phyloP scores from a whole-genome alignment of 345 rosid genomes.

The Dimocarpus longan region DNA sequence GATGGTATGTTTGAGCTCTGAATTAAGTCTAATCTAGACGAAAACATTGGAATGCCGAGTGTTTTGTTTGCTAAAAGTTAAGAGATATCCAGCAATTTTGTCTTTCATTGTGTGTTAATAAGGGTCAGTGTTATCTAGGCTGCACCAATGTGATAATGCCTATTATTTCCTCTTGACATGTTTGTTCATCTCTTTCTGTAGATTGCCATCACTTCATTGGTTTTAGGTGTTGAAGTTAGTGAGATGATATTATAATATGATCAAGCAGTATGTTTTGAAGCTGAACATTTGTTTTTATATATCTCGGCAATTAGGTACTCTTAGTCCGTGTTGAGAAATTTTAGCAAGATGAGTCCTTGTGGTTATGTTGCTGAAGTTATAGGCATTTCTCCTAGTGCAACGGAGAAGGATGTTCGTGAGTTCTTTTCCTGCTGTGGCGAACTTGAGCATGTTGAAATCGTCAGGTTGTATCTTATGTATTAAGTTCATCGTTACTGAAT shows the following conservation, averaged over 20 bases:
- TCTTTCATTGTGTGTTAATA: conserved; percentile 3
- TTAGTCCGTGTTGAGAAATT: conserved; percentile 11
- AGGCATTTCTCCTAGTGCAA: conserved; percentile 68
- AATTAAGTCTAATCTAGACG: not conserved
- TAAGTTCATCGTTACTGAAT: conserved; percentile 2
- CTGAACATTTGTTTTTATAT: conserved; percentile 15
- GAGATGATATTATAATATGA: conserved; percentile 10
- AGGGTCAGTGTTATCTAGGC: conserved; percentile 5
- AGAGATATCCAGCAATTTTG: conserved; percentile 13
- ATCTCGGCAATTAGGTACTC: conserved; percentile 16
- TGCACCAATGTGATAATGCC: conserved; percentile 30
- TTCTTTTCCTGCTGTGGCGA: conserved; percentile 78
- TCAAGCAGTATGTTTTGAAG: not conserved
- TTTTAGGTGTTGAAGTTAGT: conserved; percentile 24
- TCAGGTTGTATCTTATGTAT: conserved; percentile 46
- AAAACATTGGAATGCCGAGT: not conserved
- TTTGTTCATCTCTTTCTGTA: conserved; percentile 20
- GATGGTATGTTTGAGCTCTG: not conserved
- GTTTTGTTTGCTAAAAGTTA: not conserved
- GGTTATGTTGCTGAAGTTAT: conserved; percentile 79
- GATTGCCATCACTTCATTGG: conserved; percentile 13
- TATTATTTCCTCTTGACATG: conserved; percentile 27
- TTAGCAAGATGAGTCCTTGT: conserved; percentile 58
- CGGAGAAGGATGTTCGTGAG: conserved; percentile 65
- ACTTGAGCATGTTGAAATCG: conserved; percentile 66